Percentiles rank a stretch among this genome's conserved stretches.
phyloP scores from a whole-genome alignment of 2,329 filamentous ascomycete species.

The Cephalotrichum gorgonifer region DNA sequence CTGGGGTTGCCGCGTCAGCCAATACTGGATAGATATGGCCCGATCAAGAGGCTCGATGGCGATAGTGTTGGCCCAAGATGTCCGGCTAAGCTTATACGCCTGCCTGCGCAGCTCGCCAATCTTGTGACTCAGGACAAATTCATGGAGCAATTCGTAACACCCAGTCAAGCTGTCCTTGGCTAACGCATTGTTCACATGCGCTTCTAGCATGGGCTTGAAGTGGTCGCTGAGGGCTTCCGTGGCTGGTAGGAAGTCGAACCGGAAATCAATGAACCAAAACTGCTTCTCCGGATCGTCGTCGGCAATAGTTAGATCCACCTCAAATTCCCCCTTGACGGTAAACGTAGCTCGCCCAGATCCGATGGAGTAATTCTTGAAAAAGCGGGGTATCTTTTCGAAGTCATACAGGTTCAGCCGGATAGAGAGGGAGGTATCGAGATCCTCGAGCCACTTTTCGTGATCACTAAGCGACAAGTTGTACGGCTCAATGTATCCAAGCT shows the following conservation, averaged over 20 bases:
- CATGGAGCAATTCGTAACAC: constrained; percentile 80
- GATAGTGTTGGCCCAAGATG: constrained; percentile 69
- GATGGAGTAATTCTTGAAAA: constrained; percentile 69
- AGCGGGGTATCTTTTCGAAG: constrained; percentile 60
- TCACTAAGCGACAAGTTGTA: constrained; percentile 61
- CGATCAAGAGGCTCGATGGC: constrained; percentile 72
- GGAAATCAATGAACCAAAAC: constrained; percentile 90
- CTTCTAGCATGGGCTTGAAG: constrained; percentile 59
- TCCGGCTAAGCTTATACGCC: constrained; percentile 56
- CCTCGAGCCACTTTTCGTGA: constrained; percentile 63
- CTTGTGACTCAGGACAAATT: constrained; percentile 82
- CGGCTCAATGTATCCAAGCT: constrained; percentile 69
- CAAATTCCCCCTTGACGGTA: constrained; percentile 71
- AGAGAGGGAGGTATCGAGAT: constrained; percentile 74
- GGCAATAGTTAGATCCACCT: constrained; percentile 84
- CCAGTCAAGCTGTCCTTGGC: constrained; percentile 60
- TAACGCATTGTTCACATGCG: constrained; percentile 61
- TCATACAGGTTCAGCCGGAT: constrained; percentile 81
- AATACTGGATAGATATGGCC: constrained; percentile 83
- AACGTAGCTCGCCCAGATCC: constrained; percentile 86
- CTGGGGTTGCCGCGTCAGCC: constrained; percentile 47
- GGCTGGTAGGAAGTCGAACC: constrained; percentile 69
- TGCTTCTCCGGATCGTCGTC: constrained; percentile 75
- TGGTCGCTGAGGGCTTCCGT: constrained; percentile 49
- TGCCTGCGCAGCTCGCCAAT: constrained; percentile 74